phyloP scores from a whole-genome alignment of 1,284 basidiomycete genomes.

The Pseudozyma tsukubaensis region DNA sequence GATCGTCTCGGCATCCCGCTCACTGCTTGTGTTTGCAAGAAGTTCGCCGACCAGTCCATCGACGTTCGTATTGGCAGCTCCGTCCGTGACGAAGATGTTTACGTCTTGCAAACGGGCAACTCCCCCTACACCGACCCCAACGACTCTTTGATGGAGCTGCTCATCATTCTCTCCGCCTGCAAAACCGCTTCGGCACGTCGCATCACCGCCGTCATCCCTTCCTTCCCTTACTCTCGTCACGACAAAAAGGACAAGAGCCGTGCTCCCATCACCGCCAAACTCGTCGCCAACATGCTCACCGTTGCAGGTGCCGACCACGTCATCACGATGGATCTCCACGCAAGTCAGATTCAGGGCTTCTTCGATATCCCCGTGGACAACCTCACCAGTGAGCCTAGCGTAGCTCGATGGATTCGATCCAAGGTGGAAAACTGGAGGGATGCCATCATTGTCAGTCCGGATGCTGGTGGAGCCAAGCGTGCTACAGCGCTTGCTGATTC shows the following conservation, averaged over 20 bases:
- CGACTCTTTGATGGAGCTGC: constrained; percentile 74
- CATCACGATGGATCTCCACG: constrained; percentile 98
- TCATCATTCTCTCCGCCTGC: constrained; percentile 91
- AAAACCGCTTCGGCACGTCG: constrained; percentile 95
- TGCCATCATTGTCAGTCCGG: constrained; percentile 93
- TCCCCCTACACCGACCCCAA: constrained; percentile 65
- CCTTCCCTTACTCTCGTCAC: constrained; percentile 95
- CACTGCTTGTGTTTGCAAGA: constrained; percentile 89
- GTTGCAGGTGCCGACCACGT: constrained; percentile 98
- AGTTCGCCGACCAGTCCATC: constrained; percentile 91
- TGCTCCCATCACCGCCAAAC: constrained; percentile 97
- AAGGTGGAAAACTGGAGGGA: constrained; percentile 88
- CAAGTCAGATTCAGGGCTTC: constrained; percentile 98
- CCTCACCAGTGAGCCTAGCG: constrained; percentile 65
- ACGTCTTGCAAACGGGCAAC: constrained; percentile 66
- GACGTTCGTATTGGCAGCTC: constrained; percentile 78
- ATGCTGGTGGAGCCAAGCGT: constrained; percentile 96
- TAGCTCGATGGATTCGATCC: constrained; percentile 77
- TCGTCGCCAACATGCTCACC: constrained; percentile 95
- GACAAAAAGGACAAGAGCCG: constrained; percentile 98
- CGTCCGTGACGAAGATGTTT: constrained; percentile 83
- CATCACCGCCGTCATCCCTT: constrained; percentile 97
- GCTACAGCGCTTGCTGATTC: constrained; percentile 95
- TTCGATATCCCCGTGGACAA: constrained; percentile 99
- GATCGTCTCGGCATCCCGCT: constrained; percentile 91